Evolutionary conservation across 805 yeast species (phyloP).

Genomic region (Tanozyma kutaoensis): DNA sequence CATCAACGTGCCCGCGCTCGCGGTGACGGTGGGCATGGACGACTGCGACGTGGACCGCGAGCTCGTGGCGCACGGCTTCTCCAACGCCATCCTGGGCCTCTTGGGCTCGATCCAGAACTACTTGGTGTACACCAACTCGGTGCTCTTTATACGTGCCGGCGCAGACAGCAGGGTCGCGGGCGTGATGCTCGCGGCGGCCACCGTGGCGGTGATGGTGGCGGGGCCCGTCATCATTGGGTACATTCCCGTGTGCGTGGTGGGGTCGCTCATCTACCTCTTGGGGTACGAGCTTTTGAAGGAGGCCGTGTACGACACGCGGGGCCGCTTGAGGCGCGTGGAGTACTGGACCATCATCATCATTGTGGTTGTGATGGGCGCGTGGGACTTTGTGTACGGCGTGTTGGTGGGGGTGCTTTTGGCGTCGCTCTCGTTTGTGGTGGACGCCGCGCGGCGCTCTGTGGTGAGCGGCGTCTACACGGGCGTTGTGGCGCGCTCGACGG

Average conservation of each 20-base stretch:
- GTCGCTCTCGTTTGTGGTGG: conserved; percentile 88
- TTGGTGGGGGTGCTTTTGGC: conserved; percentile 84
- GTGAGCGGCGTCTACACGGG: conserved; percentile 79
- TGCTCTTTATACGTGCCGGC: conserved; percentile 85
- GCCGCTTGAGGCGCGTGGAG: conserved; percentile 62
- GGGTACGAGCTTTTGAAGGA: conserved; percentile 88
- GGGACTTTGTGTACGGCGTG: conserved; percentile 91
- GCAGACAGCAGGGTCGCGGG: conserved; percentile 88
- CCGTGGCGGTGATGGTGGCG: conserved; percentile 64
- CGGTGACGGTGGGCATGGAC: conserved; percentile 79
- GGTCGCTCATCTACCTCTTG: conserved; percentile 75
- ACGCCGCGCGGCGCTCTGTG: conserved; percentile 75
- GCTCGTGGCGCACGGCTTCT: conserved; percentile 86
- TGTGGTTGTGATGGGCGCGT: conserved; percentile 89
- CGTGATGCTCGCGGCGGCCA: conserved; percentile 72
- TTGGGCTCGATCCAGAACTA: conserved; percentile 89
- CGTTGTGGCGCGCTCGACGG: conserved; percentile 80
- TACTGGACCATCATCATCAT: conserved; percentile 75
- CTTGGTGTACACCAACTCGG: conserved; percentile 87
- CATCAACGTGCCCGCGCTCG: conserved; percentile 93
- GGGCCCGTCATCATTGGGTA: conserved; percentile 92
- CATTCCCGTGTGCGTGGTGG: conserved; percentile 94
- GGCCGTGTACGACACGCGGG: conserved; percentile 74
- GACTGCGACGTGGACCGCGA: conserved; percentile 86
- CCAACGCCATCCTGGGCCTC: conserved; percentile 75